Base-by-base conservation (phyloP, 805 yeast species). In the Monosporozyma unispora region DNA sequence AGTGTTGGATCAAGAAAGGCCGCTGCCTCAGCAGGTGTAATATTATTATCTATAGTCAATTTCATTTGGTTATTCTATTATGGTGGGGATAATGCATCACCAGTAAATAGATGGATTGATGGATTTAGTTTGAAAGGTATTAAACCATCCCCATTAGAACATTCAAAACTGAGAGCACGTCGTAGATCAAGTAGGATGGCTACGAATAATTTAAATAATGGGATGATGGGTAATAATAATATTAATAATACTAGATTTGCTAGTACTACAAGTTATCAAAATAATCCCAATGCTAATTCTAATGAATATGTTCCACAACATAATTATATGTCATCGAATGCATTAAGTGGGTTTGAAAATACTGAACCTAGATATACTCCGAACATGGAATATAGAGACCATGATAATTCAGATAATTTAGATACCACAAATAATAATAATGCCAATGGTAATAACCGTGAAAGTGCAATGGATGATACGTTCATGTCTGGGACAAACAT, bases 21-120 rank as follows among this genome's bases (percentile, higher is more conserved):
- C 47, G 95, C 96, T 23, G 90, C 95, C 7, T 86, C 95, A 2
- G 96, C 98, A 0, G 98, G 99, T 6, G 84, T 87, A 56, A 86
- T 91, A 50, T 71, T 91, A 46, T 70, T 88, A 43, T 81, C 93
- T 16, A 87, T 91, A 66, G 73, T 87, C 52, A 88, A 93, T 64
- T 63, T 90, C 45, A 70, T 86, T 52, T 93, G 96, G 96, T 73
- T 91, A 43, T 72, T 88, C 52, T 90, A 88, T 68, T 87, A 84
- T 63, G 98, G 98, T 27, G 84, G 95, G 22, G 91, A 91, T 53
- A 86, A 87, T 48, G 86, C 86, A 47, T 82, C 95, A n/a, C 91
- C 96, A 31, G 72, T 87, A 9, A 88, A 87, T 63, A 81, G 84
- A 60, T 86, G 82, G 72, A 77, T 91, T 49, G 96, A 88, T 71